A percentile compares a stretch with the other conserved stretches of the same genome.
phyloP scores from a whole-genome alignment of 2,329 filamentous ascomycete species.

The Penicillium digitatum region DNA sequence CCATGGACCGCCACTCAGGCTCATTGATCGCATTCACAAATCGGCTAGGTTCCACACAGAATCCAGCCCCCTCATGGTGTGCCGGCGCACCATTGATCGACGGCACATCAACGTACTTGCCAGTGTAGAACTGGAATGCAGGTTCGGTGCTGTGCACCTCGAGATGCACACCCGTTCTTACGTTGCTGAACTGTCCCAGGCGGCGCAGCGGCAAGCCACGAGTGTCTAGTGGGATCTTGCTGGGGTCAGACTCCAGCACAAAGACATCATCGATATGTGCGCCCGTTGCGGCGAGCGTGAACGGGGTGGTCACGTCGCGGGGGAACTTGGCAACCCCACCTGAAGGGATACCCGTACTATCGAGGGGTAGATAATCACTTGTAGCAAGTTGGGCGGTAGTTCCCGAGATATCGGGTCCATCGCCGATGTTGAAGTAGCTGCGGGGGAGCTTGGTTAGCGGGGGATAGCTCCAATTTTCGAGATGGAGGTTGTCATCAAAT shows the following conservation, averaged over 20 bases:
- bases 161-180: conserved; percentile 70
- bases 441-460: neutral
- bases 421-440: conserved; percentile 66
- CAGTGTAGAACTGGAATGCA: conserved; percentile 95
- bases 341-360: conserved; percentile 69
- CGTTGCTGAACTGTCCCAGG: conserved; percentile 69
- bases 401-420: conserved; percentile 56
- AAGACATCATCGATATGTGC: conserved; percentile 91
- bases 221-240: conserved; percentile 62
- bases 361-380: conserved; percentile 67
- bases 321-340: conserved; percentile 61
- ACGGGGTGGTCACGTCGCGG: conserved; percentile 61
- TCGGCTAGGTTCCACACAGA: conserved; percentile 88
- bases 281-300: conserved; percentile 65
- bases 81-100: conserved; percentile 57
- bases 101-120: conserved; percentile 75
- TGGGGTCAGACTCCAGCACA: conserved; percentile 63
- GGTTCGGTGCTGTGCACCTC: conserved; percentile 90
- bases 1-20: conserved; percentile 72
- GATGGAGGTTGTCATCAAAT: neutral
- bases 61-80: conserved; percentile 66
- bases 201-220: conserved; percentile 59
- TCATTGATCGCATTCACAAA: conserved; percentile 87
- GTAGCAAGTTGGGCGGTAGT: conserved; percentile 58
- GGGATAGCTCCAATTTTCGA: neutral